Evolutionary conservation across 1,284 basidiomycete species (phyloP).

Genomic region (Sanghuangporus sanghuang): DNA sequence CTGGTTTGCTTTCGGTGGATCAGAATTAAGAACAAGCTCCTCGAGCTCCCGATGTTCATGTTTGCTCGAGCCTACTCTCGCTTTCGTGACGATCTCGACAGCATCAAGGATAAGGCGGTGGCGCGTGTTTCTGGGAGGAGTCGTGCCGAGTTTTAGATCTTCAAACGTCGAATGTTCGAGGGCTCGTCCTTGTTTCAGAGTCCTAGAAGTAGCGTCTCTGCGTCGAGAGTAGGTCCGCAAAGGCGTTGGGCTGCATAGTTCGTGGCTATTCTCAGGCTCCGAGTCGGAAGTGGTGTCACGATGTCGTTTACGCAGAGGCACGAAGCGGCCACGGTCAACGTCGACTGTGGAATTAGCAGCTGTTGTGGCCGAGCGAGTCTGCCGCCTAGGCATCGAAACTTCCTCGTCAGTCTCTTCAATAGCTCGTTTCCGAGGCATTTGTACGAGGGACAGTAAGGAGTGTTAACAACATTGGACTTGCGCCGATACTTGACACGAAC

Average conservation of each 20-base stretch:
- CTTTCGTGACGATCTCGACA: conserved; percentile 34
- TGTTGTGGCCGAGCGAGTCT: conserved; percentile 22
- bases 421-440: conserved; percentile 43
- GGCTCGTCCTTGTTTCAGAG: background rate
- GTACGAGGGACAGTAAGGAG: conserved; percentile 27
- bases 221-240: background rate
- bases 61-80: background rate
- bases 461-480: conserved; percentile 10
- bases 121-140: background rate
- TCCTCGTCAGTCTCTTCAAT: conserved; percentile 22
- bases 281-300: background rate
- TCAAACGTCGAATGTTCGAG: conserved; percentile 5
- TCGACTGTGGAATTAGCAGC: background rate
- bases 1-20: background rate
- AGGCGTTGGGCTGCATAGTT: background rate
- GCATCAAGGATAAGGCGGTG: conserved; percentile 33
- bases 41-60: background rate
- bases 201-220: background rate
- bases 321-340: background rate
- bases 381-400: conserved; percentile 18
- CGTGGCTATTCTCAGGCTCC: background rate
- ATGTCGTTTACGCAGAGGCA: conserved; percentile 4
- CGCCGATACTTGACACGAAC: background rate
- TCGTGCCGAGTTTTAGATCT: conserved; percentile 2
- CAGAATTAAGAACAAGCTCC: background rate